A percentile compares a stretch with the other conserved stretches of the same genome.
phyloP scores from a whole-genome alignment of 208 protist species.

The Leishmania tarentolae region DNA sequence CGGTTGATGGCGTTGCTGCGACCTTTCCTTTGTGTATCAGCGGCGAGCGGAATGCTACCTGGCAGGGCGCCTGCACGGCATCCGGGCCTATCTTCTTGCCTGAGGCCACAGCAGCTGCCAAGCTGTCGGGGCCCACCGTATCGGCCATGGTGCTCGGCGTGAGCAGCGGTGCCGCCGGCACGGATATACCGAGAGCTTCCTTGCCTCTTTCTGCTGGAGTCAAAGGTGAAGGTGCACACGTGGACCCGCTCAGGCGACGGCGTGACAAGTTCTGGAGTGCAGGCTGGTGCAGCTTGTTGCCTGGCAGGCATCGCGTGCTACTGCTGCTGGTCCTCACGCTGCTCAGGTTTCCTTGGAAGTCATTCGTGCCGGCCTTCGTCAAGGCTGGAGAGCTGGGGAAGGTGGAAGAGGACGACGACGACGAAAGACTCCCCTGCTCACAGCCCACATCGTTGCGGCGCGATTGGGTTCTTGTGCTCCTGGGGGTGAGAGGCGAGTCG shows the following conservation, averaged over 20 bases:
- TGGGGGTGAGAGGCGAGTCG: constrained; percentile 8
- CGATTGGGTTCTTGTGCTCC: not conserved
- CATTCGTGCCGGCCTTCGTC: constrained; percentile 1
- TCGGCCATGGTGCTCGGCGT: not conserved
- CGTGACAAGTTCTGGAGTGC: not conserved
- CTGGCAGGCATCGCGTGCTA: not conserved
- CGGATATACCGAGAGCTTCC: not conserved
- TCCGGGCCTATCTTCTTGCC: not conserved
- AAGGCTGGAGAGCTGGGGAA: not conserved
- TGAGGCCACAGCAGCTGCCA: not conserved
- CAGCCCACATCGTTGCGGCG: not conserved
- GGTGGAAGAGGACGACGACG: not conserved
- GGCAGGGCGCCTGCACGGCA: not conserved
- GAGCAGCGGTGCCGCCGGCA: constrained; percentile 1
- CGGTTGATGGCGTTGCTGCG: not conserved
- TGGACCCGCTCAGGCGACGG: not conserved
- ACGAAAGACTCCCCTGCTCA: not conserved
- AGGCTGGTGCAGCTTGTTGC: not conserved
- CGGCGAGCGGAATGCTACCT: not conserved
- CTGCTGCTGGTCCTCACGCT: not conserved
- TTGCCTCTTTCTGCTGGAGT: not conserved
- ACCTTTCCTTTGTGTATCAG: not conserved
- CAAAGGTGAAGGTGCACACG: not conserved
- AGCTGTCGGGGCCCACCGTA: not conserved
- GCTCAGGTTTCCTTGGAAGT: not conserved